Conservation (phyloP, 1,284 basidiomycete genomes). For the Caloboletus firmus region DNA sequence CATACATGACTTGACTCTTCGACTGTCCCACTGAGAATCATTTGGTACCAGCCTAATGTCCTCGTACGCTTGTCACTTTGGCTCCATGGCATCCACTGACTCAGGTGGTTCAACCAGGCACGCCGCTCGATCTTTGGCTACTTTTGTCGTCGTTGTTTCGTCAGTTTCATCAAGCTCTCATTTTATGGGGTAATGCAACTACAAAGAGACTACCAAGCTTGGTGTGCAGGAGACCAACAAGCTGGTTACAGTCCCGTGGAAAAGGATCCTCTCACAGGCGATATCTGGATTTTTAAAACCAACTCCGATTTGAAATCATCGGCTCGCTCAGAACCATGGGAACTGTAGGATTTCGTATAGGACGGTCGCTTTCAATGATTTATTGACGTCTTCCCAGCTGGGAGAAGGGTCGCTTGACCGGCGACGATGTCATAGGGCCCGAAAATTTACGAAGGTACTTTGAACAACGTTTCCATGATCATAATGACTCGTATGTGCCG, state of each 20-base stretch:
- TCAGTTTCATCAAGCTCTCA: constrained; percentile 73
- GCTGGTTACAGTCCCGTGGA: constrained; percentile 50
- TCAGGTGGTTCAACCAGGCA: constrained; percentile 25
- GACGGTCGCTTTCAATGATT: background rate
- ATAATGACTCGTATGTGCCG: constrained; percentile 67
- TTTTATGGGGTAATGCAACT: constrained; percentile 65
- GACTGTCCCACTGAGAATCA: constrained; percentile 1
- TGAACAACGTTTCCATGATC: constrained; percentile 77
- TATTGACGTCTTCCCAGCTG: constrained; percentile 46
- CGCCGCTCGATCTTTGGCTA: constrained; percentile 79
- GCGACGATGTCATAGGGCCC: constrained; percentile 65
- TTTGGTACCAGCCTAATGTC: constrained; percentile 25
- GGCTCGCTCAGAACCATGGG: constrained; percentile 61
- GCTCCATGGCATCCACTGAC: background rate
- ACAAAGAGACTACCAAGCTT: constrained; percentile 60
- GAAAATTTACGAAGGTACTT: constrained; percentile 76
- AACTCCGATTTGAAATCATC: constrained; percentile 63
- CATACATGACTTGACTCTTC: constrained; percentile 2
- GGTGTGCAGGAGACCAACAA: constrained; percentile 51
- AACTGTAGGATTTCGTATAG: constrained; percentile 45
- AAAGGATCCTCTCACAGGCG: constrained; percentile 59
- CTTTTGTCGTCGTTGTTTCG: constrained; percentile 71
- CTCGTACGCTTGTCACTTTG: constrained; percentile 23
- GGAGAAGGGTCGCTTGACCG: constrained; percentile 58
- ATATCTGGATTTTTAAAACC: constrained; percentile 65